phyloP scores from a whole-genome alignment of 441 rosid species.

The Arabidopsis lyrata region DNA sequence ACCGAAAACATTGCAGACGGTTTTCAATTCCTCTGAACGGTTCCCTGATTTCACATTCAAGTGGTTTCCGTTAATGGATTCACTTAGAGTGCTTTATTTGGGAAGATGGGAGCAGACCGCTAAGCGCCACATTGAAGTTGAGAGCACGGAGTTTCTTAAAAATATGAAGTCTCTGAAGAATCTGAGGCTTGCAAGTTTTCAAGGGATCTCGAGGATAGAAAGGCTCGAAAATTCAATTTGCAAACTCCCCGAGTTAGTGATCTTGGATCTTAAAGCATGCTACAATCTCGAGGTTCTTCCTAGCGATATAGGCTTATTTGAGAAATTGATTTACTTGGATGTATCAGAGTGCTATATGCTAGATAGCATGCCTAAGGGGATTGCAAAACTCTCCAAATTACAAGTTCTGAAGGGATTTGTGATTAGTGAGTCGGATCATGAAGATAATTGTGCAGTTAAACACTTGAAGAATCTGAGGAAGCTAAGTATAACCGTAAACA shows the following conservation, averaged over 20 bases:
- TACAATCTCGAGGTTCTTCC: slow-evolving; percentile 66
- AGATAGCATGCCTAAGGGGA: slow-evolving; percentile 55
- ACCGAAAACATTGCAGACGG: slow-evolving; percentile 5
- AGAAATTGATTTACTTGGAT: slow-evolving; percentile 57
- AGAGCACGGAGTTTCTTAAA: slow-evolving; percentile 56
- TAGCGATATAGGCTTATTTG: slow-evolving; percentile 48
- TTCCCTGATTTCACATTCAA: slow-evolving; percentile 54
- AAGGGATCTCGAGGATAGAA: slow-evolving; percentile 64
- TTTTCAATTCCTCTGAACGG: slow-evolving; percentile 59
- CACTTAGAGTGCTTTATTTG: slow-evolving; percentile 53
- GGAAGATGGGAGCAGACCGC: slow-evolving; percentile 60
- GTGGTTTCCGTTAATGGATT: slow-evolving; percentile 46
- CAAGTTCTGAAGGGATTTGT: slow-evolving; percentile 63
- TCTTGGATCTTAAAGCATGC: slow-evolving; percentile 69
- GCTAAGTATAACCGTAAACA: slow-evolving; percentile 52
- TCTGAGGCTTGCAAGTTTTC: slow-evolving; percentile 59
- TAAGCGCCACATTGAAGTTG: slow-evolving; percentile 61
- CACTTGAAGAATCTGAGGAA: slow-evolving; percentile 44
- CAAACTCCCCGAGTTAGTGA: slow-evolving; percentile 46
- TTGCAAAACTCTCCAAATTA: slow-evolving; percentile 43
- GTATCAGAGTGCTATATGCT: slow-evolving; percentile 63
- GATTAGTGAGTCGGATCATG: slow-evolving; percentile 36
- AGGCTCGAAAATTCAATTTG: slow-evolving; percentile 46
- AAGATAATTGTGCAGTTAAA: slow-evolving; percentile 38
- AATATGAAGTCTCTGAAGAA: slow-evolving; percentile 47